Percentiles rank a stretch among this genome's conserved stretches.
These are phyloP conservation scores for Teratosphaeria pseudoeucalypti DNA, from an alignment of 2,329 filamentous ascomycete genomes.

Conservation along the genomic window DNA sequence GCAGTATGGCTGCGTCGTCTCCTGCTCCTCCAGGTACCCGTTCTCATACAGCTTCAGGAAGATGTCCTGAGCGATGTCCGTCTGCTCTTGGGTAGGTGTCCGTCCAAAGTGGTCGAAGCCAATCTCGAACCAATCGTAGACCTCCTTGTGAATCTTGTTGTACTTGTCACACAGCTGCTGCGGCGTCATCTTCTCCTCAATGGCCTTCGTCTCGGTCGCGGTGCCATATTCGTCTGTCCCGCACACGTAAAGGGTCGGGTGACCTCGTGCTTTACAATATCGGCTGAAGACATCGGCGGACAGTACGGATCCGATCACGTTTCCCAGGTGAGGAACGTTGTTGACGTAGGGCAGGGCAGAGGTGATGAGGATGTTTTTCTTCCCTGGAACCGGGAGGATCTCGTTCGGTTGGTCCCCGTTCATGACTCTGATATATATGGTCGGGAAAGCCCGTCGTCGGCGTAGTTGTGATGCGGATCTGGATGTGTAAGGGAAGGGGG, in stretches of 20 bases:
- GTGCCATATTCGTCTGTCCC: slow-evolving; percentile 93
- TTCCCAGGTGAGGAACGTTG: slow-evolving; percentile 69
- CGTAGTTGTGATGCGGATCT: not conserved
- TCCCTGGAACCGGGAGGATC: slow-evolving; percentile 41
- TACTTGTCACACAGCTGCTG: slow-evolving; percentile 85
- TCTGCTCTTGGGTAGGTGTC: slow-evolving; percentile 81
- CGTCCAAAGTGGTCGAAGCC: slow-evolving; percentile 91
- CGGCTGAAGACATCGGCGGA: slow-evolving; percentile 67
- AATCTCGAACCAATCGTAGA: slow-evolving; percentile 96
- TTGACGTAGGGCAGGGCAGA: slow-evolving; percentile 83
- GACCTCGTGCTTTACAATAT: slow-evolving; percentile 72
- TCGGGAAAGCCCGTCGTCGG: not conserved
- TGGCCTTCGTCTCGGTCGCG: slow-evolving; percentile 87
- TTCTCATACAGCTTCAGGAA: slow-evolving; percentile 83
- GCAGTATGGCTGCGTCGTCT: slow-evolving; percentile 84
- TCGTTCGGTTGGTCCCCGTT: slow-evolving; percentile 16
- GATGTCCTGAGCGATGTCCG: slow-evolving; percentile 83
- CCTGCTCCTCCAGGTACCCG: slow-evolving; percentile 76
- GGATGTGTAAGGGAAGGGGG: not conserved
- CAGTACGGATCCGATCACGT: slow-evolving; percentile 77
- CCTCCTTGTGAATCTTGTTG: slow-evolving; percentile 75
- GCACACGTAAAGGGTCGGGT: slow-evolving; percentile 75
- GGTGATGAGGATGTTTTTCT: slow-evolving; percentile 83
- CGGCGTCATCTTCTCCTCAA: slow-evolving; percentile 76
- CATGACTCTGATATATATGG: not conserved